Conservation (phyloP, 2,329 filamentous ascomycete genomes). For the Colletotrichum lini region DNA sequence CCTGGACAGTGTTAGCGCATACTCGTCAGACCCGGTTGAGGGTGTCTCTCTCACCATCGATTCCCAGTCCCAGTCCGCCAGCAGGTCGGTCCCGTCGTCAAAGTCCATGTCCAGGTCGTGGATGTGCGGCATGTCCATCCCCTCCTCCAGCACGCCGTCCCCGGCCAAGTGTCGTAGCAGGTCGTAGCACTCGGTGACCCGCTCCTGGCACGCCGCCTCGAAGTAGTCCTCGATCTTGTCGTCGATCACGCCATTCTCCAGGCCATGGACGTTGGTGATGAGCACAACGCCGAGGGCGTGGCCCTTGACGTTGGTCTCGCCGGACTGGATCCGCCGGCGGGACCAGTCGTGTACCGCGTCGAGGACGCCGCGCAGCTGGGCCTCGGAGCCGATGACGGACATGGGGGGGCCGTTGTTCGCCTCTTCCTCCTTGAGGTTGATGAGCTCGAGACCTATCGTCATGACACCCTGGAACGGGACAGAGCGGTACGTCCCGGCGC, state of each 20-base stretch:
- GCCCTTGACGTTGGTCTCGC: slow-evolving; percentile 61
- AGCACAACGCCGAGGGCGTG: slow-evolving; percentile 54
- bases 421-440: slow-evolving; percentile 61
- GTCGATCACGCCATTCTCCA: slow-evolving; percentile 49
- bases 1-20: slow-evolving; percentile 45
- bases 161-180: slow-evolving; percentile 54
- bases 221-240: slow-evolving; percentile 52
- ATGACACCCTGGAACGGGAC: slow-evolving; percentile 57
- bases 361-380: slow-evolving; percentile 52
- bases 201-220: slow-evolving; percentile 46
- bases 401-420: slow-evolving; percentile 49
- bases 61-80: slow-evolving; percentile 49
- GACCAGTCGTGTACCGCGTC: slow-evolving; percentile 50
- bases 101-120: slow-evolving; percentile 38
- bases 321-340: slow-evolving; percentile 54
- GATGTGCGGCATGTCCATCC: slow-evolving; percentile 15
- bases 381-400: slow-evolving; percentile 51
- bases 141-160: slow-evolving; percentile 30
- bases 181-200: slow-evolving; percentile 49
- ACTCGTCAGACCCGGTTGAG: slow-evolving; percentile 33
- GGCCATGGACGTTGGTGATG: slow-evolving; percentile 53
- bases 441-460: slow-evolving; percentile 62
- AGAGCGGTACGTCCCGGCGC: slow-evolving; percentile 59
- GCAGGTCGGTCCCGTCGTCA: slow-evolving; percentile 40
- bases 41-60: slow-evolving; percentile 50